Evolutionary conservation across 2,329 filamentous ascomycete genomes (phyloP).

Genomic region (Monilinia fructicola): DNA sequence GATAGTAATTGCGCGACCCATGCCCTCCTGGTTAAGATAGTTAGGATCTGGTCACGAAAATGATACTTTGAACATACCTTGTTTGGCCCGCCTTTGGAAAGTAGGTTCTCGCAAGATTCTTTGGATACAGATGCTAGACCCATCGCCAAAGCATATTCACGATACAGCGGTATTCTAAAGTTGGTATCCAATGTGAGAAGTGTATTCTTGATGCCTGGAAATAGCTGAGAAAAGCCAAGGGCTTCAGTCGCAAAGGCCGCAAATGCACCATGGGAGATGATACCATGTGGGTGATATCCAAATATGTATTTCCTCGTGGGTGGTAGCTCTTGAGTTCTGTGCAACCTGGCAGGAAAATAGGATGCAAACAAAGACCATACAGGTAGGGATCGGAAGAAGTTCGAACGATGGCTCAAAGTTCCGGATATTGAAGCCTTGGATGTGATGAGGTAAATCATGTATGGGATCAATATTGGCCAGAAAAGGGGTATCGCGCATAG

Average conservation of each 20-base stretch:
- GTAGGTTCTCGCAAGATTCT: constrained; percentile 85
- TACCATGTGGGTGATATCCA: constrained; percentile 95
- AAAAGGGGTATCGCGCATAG: constrained; percentile 86
- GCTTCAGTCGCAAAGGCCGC: constrained; percentile 89
- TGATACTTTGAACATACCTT: constrained; percentile 39
- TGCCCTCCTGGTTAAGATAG: constrained; percentile 58
- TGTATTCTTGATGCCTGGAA: constrained; percentile 93
- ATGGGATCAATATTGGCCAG: constrained; percentile 77
- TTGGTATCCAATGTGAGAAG: constrained; percentile 93
- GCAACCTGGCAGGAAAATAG: constrained; percentile 87
- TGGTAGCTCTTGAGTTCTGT: constrained; percentile 78
- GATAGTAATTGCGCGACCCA: constrained; percentile 95
- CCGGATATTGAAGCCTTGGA: constrained; percentile 78
- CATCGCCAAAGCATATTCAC: constrained; percentile 89
- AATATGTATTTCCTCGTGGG: constrained; percentile 91
- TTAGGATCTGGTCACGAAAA: constrained; percentile 10
- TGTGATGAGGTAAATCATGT: constrained; percentile 79
- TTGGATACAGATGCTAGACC: constrained; percentile 87
- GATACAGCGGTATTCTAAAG: constrained; percentile 89
- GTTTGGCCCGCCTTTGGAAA: constrained; percentile 76
- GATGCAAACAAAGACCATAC: constrained; percentile 88
- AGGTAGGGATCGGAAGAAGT: constrained; percentile 68
- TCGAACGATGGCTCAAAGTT: constrained; percentile 69
- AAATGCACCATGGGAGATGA: constrained; percentile 96
- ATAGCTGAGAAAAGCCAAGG: constrained; percentile 80